A percentile compares a stretch with the other conserved stretches of the same genome.
phyloP scores from a whole-genome alignment of 2,329 filamentous ascomycete genomes.

The Verticillium isaacii region DNA sequence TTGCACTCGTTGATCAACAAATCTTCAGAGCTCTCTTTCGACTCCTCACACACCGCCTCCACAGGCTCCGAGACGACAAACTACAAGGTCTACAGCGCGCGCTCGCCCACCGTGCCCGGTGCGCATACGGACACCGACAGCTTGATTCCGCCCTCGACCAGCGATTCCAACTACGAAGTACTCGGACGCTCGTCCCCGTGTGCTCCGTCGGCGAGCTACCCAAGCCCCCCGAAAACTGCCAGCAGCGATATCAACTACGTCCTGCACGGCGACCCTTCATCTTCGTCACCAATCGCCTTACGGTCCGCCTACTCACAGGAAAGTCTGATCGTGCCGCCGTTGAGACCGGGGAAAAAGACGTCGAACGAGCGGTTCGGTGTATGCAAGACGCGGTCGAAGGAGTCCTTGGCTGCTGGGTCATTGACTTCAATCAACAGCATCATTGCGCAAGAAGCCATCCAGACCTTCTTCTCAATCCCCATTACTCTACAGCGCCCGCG shows the following conservation, averaged over 20 bases:
- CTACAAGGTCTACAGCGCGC: constrained; percentile 48
- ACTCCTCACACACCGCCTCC: constrained; percentile 21
- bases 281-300: constrained; percentile 33
- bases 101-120: constrained; percentile 33
- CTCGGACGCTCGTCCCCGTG: constrained; percentile 45
- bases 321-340: constrained; percentile 52
- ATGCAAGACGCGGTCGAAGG: constrained; percentile 45
- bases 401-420: constrained; percentile 49
- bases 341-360: constrained; percentile 42
- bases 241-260: constrained; percentile 49
- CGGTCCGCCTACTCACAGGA: constrained; percentile 54
- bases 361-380: constrained; percentile 45
- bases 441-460: constrained; percentile 42
- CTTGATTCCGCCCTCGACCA: constrained; percentile 34
- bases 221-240: constrained; percentile 24
- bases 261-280: constrained; percentile 39
- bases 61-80: constrained; percentile 47
- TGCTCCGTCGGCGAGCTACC: constrained; percentile 31
- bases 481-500: constrained; percentile 32
- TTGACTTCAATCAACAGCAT: constrained; percentile 52
- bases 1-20: constrained; percentile 13
- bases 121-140: constrained; percentile 33
- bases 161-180: constrained; percentile 46
- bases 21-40: constrained; percentile 11
- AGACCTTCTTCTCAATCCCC: constrained; percentile 31